Conservation (phyloP, 345 rosid species). For the Lepidium didymum region DNA sequence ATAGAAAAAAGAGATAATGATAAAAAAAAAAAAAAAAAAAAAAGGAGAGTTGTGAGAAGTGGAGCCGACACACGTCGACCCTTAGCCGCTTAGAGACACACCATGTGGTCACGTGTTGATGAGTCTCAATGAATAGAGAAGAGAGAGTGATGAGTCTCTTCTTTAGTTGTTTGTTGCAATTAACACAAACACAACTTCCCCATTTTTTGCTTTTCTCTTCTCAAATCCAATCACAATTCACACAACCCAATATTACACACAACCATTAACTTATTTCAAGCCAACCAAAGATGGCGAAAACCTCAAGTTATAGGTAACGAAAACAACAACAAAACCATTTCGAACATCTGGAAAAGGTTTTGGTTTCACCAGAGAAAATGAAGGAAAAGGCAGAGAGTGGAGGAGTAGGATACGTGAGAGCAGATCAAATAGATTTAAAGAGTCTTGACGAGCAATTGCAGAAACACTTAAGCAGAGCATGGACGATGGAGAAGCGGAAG, state of each 20-base stretch:
- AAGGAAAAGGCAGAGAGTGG: conserved; percentile 57
- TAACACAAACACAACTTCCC: conserved; percentile 32
- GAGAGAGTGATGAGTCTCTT: conserved; percentile 9
- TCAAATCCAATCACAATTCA: conserved; percentile 11
- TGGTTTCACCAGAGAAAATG: conserved; percentile 23
- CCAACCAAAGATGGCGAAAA: neutral
- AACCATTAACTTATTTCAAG: neutral
- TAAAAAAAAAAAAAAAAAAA: too few species aligned
- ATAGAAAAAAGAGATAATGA: too few species aligned
- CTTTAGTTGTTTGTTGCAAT: conserved; percentile 29
- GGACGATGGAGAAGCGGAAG: conserved; percentile 83
- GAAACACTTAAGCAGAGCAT: conserved; percentile 75
- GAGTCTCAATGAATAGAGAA: too few species aligned
- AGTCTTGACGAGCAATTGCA: conserved; percentile 90
- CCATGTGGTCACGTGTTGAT: conserved; percentile 37
- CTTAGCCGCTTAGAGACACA: neutral
- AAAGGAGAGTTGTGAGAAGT: conserved; percentile 13
- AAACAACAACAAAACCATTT: neutral
- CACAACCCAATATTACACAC: neutral
- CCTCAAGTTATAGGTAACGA: neutral
- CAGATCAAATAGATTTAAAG: conserved; percentile 96
- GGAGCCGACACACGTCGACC: conserved; percentile 31
- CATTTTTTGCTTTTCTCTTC: neutral
- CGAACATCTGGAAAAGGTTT: neutral
- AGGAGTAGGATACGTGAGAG: conserved; percentile 77